A percentile compares a stretch with the other conserved stretches of the same genome.
Conservation (phyloP, 495 filamentous ascomycete species). For the Xylaria palmicola region DNA sequence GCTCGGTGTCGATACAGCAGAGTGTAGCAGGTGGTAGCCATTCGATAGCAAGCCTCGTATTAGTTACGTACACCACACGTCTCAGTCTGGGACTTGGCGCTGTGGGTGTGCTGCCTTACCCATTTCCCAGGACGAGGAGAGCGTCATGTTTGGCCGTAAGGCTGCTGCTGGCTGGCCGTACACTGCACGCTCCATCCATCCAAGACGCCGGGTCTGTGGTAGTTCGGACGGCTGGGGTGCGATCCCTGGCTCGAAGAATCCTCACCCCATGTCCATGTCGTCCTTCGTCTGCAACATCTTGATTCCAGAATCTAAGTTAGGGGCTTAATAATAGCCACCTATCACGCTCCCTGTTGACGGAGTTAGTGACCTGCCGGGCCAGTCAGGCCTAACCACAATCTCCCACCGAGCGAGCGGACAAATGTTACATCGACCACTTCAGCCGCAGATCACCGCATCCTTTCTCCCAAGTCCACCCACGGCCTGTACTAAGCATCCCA, state of each 20-base stretch:
- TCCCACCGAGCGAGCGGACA: not conserved
- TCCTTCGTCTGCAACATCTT: not conserved
- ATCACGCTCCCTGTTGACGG: not conserved
- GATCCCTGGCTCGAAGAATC: not conserved
- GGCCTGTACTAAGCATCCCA: not conserved
- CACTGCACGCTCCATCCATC: not conserved
- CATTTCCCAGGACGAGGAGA: not conserved
- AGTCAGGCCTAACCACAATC: not conserved
- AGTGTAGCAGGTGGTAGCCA: not conserved
- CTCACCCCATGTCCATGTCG: not conserved
- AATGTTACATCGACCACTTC: not conserved
- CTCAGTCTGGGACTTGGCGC: not conserved
- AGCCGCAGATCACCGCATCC: not conserved
- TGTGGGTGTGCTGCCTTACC: not conserved
- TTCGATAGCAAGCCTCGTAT: not conserved
- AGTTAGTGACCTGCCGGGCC: not conserved
- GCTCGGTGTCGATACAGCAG: not conserved
- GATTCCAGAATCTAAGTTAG: not conserved
- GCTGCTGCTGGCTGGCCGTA: not conserved
- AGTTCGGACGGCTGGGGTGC: not conserved
- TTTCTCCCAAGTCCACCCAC: not conserved
- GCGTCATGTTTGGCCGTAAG: constrained; percentile 8
- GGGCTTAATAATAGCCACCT: not conserved
- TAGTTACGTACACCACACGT: not conserved
- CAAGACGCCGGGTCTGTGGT: not conserved